Base-by-base conservation (phyloP, 2,329 filamentous ascomycete species). In the Cucurbitaria berberidis region DNA sequence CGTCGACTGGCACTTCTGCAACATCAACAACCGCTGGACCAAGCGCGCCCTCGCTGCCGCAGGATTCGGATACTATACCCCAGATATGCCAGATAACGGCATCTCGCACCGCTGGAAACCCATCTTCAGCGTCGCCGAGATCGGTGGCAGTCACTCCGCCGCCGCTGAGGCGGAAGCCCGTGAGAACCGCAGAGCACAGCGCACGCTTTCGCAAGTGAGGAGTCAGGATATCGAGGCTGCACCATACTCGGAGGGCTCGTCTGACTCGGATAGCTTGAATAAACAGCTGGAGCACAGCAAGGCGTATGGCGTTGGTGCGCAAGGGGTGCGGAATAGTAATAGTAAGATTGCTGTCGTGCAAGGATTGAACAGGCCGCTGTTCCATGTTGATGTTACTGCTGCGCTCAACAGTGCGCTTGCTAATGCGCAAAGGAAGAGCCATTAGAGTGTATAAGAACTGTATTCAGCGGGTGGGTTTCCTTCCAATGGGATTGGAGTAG, bases 1-100 rank as follows among this genome's bases (percentile, higher is more conserved):
- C 1, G 92, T 98, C 4, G 91, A 98, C 74, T 98, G 93, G 93
- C 95, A 98, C 76, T 89, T 98, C 63, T 90, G 91, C 34, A 89
- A 88, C 77, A 89, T 98, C 78, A 92, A 89, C 78, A 97, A 96
- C 80, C 85, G 90, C 51, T 97, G 93, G 93, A 93, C 92, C 32
- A 96, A 96, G 79, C 89, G 92, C 30, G 92, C 91, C 8, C 88
- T 98, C 29, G 89, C 89, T 8, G 86, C 90, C 7, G 93, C 89
- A n/a, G 93, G 93, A 16, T 98, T 98, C 69, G 93, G 93, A 2
- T 92, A 89, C 71, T 92, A 91, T 2, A 86, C 86, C 0, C 78
- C 82, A 0, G 67, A 78, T 11, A 45, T 24, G 8, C 80, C 81
- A 0, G 78, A 80, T 18, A 81, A 81, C 44, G 81, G 84, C 83